Conservation (phyloP, 164 flowering plant species). For the Paratinospora sagittata region DNA sequence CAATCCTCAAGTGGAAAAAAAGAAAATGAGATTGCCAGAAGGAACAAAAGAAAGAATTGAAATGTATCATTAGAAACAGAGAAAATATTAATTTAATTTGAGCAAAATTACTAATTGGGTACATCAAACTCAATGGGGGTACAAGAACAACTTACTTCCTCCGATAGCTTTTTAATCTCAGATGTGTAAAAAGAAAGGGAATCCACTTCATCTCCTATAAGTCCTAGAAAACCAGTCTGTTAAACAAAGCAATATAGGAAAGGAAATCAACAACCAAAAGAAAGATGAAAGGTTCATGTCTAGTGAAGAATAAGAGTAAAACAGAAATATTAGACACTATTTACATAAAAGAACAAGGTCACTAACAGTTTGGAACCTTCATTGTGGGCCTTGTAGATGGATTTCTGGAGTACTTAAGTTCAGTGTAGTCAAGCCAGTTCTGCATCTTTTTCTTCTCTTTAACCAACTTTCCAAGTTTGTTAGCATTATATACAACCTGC, state of each 20-base stretch:
- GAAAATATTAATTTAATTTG: not conserved
- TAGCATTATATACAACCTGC: constrained; percentile 74
- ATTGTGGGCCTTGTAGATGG: constrained; percentile 36
- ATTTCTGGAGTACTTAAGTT: constrained; percentile 49
- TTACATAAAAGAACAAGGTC: not conserved
- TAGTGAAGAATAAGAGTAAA: not conserved
- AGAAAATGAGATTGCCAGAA: too few species aligned
- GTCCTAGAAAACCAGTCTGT: constrained; percentile 73
- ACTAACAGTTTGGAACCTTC: constrained; percentile 39
- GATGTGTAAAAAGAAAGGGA: constrained; percentile 54
- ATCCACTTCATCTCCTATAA: constrained; percentile 56
- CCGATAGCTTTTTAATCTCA: constrained; percentile 39
- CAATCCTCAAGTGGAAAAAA: too few species aligned
- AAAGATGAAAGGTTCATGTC: not conserved
- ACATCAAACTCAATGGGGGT: not conserved
- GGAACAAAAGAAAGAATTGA: too few species aligned
- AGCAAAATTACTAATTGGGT: not conserved
- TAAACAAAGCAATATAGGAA: constrained; percentile 3
- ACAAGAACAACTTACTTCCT: constrained; percentile 36
- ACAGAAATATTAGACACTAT: not conserved
- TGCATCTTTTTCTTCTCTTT: constrained; percentile 47
- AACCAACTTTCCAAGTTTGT: constrained; percentile 44
- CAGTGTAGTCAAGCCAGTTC: constrained; percentile 65
- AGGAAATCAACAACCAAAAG: not conserved
- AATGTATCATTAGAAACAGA: not conserved